Evolutionary conservation across 805 yeast species (phyloP).

Genomic region (Zygoascus bituminiphila): DNA sequence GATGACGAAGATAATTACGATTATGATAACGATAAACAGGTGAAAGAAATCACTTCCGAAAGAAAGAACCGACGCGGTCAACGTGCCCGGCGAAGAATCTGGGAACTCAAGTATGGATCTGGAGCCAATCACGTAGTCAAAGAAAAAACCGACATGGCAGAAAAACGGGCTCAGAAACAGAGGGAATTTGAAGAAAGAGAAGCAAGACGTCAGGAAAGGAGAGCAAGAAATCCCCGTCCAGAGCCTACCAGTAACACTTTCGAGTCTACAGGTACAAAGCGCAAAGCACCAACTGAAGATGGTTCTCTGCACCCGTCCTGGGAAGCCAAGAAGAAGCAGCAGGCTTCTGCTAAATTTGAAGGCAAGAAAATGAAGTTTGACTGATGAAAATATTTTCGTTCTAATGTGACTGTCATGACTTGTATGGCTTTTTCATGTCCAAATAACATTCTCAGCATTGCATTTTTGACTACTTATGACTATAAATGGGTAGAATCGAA

Average conservation of each 20-base stretch:
- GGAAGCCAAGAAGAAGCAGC: constrained; percentile 78
- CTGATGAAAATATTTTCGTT: no score
- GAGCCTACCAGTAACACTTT: constrained; percentile 3
- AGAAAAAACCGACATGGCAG: constrained; percentile 46
- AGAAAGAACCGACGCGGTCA: constrained; percentile 94
- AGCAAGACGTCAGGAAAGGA: constrained; percentile 21
- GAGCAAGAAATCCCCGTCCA: constrained; percentile 11
- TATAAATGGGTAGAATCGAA: no score
- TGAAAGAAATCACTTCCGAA: constrained; percentile 22
- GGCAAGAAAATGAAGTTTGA: constrained; percentile 79
- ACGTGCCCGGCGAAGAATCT: constrained; percentile 90
- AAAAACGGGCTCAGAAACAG: constrained; percentile 53
- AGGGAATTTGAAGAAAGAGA: constrained; percentile 57
- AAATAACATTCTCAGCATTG: no score
- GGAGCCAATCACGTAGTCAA: constrained; percentile 76
- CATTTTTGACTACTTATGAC: no score
- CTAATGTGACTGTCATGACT: no score
- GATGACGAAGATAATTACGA: constrained; percentile 37
- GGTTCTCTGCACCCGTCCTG: constrained; percentile 87
- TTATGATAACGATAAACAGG: constrained; percentile 17
- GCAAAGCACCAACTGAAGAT: constrained; percentile 12
- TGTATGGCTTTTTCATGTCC: no score
- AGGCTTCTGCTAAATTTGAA: constrained; percentile 58
- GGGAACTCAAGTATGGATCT: constrained; percentile 85
- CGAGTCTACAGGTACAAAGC: background rate